Conservation (phyloP, 768 basidiomycete species). For the Steccherinum ochraceum region DNA sequence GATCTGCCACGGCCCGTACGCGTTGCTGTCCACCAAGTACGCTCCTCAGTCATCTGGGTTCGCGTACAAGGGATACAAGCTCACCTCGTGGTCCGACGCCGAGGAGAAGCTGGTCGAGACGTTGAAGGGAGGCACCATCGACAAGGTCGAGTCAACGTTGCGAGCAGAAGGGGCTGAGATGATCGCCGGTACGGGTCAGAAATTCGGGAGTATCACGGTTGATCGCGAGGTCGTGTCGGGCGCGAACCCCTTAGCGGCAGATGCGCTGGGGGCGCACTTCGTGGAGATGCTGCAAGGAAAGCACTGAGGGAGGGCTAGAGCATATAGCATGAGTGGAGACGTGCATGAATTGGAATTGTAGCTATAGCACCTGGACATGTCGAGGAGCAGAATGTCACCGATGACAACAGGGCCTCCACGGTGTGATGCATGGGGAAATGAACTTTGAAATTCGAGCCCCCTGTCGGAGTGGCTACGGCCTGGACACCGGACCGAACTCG, state of each 20-base stretch:
- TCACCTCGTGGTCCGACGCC: conserved; percentile 22
- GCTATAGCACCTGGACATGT: too few species aligned
- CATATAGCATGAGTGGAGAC: too few species aligned
- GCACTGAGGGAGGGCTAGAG: too few species aligned
- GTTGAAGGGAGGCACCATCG: conserved; percentile 18
- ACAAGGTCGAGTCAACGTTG: conserved; percentile 20
- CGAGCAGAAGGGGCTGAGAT: conserved; percentile 18
- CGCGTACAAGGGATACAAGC: conserved; percentile 23
- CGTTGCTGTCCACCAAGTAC: conserved; percentile 21
- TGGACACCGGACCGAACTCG: too few species aligned
- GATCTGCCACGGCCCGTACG: conserved; percentile 22
- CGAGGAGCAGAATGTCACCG: too few species aligned
- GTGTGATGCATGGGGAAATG: too few species aligned
- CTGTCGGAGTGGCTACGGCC: too few species aligned
- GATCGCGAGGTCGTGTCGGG: conserved; percentile 21
- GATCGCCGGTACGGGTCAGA: conserved; percentile 11
- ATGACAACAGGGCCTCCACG: too few species aligned
- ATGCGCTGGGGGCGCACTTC: conserved; percentile 17
- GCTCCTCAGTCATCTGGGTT: conserved; percentile 15
- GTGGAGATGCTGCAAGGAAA: conserved; percentile 20
- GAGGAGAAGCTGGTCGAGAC: conserved; percentile 22
- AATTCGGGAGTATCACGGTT: conserved; percentile 17
- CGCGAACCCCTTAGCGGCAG: conserved; percentile 19
- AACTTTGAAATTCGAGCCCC: too few species aligned
- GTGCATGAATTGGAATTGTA: too few species aligned